These are phyloP conservation scores for Colletotrichum zoysiae DNA, from an alignment of 2,329 filamentous ascomycete genomes.

Conservation along the genomic window DNA sequence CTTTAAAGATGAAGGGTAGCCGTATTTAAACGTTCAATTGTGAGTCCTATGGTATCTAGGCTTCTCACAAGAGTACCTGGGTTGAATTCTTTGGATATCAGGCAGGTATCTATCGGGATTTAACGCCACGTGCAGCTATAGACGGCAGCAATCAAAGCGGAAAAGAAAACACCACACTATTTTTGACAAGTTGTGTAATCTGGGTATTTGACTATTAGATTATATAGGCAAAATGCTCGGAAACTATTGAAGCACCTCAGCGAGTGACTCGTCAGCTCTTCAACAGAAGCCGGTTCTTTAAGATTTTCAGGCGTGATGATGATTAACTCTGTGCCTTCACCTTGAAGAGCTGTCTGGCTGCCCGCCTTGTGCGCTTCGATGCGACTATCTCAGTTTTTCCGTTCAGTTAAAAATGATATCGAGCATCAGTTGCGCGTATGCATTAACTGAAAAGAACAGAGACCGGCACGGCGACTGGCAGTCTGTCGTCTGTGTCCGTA, in stretches of 20 bases:
- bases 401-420: constrained; percentile 1
- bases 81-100: background rate
- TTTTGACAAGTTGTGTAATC: background rate
- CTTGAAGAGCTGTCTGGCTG: background rate
- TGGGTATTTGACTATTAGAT: background rate
- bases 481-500: constrained; percentile 16
- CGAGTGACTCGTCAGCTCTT: background rate
- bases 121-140: constrained; percentile 2
- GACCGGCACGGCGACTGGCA: constrained; percentile 33
- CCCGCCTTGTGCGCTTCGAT: background rate
- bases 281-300: background rate
- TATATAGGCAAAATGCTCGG: background rate
- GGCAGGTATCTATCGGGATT: background rate
- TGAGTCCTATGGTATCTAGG: background rate
- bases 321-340: background rate
- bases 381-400: background rate
- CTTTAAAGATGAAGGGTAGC: background rate
- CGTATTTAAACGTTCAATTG: background rate
- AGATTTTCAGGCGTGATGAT: background rate
- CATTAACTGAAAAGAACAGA: constrained; percentile 32
- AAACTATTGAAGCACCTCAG: background rate
- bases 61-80: background rate
- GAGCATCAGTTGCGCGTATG: background rate
- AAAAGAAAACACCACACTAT: background rate
- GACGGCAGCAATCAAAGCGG: constrained; percentile 4